Evolutionary conservation across 2,329 filamentous ascomycete genomes (phyloP).

Genomic region (Pyricularia sp.): DNA sequence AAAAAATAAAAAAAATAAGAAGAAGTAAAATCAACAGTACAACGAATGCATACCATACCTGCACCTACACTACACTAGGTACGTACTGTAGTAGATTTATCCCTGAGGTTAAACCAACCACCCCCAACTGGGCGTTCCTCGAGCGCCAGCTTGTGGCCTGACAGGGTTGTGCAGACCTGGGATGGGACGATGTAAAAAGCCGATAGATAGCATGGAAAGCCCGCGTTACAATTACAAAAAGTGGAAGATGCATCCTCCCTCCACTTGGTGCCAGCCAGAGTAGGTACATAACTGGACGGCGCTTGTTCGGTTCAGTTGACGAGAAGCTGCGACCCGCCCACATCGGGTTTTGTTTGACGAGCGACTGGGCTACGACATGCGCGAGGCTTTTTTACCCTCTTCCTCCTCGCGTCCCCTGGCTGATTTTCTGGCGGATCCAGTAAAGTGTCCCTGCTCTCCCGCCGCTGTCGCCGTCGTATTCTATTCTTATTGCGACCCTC

Average conservation of each 20-base stretch:
- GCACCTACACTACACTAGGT: no score
- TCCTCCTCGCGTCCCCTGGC: neutral
- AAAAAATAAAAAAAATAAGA: neutral
- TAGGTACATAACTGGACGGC: neutral
- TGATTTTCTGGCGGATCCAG: neutral
- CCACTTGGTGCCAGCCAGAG: neutral
- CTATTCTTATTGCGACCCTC: neutral
- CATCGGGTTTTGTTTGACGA: neutral
- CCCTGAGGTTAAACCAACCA: neutral
- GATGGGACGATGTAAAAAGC: neutral
- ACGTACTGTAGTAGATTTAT: neutral
- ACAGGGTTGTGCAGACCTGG: neutral
- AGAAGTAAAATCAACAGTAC: neutral
- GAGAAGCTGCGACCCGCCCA: neutral
- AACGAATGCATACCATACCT: no score
- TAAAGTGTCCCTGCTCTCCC: neutral
- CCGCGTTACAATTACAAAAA: neutral
- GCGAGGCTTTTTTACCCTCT: neutral
- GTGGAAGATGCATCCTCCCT: neutral
- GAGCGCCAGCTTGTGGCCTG: neutral
- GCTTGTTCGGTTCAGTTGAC: neutral
- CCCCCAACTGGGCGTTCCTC: neutral
- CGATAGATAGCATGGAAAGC: neutral
- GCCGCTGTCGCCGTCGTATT: neutral
- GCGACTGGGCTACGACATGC: neutral